Conservation (phyloP, 192 early-diverging fungal genomes). For the Entomortierella beljakovae region DNA sequence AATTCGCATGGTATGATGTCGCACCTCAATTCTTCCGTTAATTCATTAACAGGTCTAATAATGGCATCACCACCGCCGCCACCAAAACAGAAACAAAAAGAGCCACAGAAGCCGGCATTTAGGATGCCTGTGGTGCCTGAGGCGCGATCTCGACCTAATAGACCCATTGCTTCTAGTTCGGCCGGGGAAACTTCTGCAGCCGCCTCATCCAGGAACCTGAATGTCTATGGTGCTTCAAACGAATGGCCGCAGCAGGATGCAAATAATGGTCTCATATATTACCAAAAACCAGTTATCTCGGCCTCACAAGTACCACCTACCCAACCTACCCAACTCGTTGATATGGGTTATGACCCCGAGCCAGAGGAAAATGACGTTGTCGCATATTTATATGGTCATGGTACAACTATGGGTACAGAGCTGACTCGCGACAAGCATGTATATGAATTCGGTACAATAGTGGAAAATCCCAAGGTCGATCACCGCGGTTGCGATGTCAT, state of each 20-base stretch:
- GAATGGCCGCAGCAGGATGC: background rate
- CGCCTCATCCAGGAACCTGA: background rate
- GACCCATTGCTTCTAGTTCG: background rate
- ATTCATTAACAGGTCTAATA: background rate
- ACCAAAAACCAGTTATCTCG: constrained; percentile 6
- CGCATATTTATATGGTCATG: constrained; percentile 6
- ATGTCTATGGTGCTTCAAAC: background rate
- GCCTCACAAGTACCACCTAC: constrained; percentile 13
- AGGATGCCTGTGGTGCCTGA: constrained; percentile 15
- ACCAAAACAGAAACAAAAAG: background rate
- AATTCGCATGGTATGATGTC: background rate
- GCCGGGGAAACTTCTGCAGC: background rate
- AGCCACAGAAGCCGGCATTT: too few relatives aligned
- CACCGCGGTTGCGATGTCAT: constrained; percentile 23
- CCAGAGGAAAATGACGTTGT: background rate
- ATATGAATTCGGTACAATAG: constrained; percentile 15
- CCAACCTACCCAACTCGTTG: constrained; percentile 19
- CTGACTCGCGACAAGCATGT: background rate
- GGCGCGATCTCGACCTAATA: constrained; percentile 1
- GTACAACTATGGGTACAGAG: background rate
- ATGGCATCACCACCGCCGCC: constrained; percentile 4
- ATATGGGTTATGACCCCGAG: background rate
- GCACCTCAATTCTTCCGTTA: background rate
- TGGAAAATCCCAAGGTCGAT: too few relatives aligned
- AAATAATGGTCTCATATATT: background rate